Evolutionary conservation across 345 rosid genomes (phyloP), one percentile per base, ranked within the genome.

Genomic region (Abelmoschus esculentus): DNA sequence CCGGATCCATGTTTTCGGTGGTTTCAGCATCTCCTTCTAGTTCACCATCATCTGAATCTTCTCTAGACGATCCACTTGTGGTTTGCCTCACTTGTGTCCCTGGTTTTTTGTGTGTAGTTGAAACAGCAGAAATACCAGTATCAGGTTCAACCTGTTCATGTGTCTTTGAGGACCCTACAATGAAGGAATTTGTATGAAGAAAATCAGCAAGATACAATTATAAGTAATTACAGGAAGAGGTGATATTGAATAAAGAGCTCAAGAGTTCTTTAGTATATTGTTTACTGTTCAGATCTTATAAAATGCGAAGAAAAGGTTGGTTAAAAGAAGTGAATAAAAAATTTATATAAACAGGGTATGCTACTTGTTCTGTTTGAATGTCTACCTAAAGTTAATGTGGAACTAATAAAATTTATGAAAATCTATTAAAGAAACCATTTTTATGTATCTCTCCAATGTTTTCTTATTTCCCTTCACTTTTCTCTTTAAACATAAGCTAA

Each of bases 11-110:
- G 71, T 81, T 74, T 53, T 83, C 91, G 57, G 89, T 80, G 46
- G 84, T 91, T 80, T 84, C 98, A 22, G 83, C 88, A 76, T 91
- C 97, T 69, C 89, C 91, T 61, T 95, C 96, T 80, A 89, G 87
- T 36, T 90, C 99, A 38, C 91, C 96, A 31, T 87, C 90, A 69
- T 89, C 95, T 28, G 98, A 89, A 88, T 91, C 87, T 8, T 91
- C 95, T 81, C 92, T 81, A 0, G 97, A 93, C 29, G 97, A 91
- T 15, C 90, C 99, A 80, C 97, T 91, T 5, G 84, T 83, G 55
- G 89, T 82, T 86, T 88, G 96, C 89, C 84, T 85, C 52, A 69
- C 74, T 73, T 80, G 88, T 22, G 46, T 44, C 54, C 79, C 89
- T 38, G 78, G 32, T 72, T 80, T 84, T 71, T 68, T 74, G 72